phyloP scores from a whole-genome alignment of 345 rosid genomes.

The Clarkia xantiana region DNA sequence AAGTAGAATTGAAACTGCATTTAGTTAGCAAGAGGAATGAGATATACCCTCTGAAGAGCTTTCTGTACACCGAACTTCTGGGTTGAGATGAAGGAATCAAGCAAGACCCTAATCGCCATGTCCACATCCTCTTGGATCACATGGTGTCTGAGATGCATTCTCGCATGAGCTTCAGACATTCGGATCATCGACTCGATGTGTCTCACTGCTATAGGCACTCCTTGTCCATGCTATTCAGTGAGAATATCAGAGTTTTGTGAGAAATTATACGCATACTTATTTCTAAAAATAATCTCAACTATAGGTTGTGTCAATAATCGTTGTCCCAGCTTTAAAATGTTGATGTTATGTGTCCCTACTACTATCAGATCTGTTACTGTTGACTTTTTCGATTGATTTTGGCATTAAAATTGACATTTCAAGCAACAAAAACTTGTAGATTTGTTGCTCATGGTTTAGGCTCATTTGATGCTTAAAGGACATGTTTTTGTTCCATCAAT shows the following conservation, averaged over 20 bases:
- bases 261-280: not conserved
- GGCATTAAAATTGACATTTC: too few relatives aligned
- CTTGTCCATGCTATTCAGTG: slow-evolving; percentile 69
- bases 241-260: slow-evolving; percentile 4
- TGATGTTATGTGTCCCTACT: too few relatives aligned
- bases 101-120: slow-evolving; percentile 83
- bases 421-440: too few relatives aligned
- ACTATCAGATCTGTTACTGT: too few relatives aligned
- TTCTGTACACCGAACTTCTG: slow-evolving; percentile 96
- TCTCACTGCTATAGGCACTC: slow-evolving; percentile 93
- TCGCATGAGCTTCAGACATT: slow-evolving; percentile 97
- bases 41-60: slow-evolving; percentile 66
- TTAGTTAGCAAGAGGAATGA: not conserved
- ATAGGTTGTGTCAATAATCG: too few relatives aligned
- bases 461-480: too few relatives aligned
- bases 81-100: slow-evolving; percentile 87
- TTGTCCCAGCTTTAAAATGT: too few relatives aligned
- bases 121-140: slow-evolving; percentile 88
- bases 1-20: too few relatives aligned
- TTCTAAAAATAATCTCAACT: too few relatives aligned
- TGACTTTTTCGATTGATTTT: too few relatives aligned
- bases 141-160: slow-evolving; percentile 92
- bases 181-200: slow-evolving; percentile 97
- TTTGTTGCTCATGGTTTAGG: too few relatives aligned
- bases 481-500: too few relatives aligned